phyloP scores from a whole-genome alignment of 495 filamentous ascomycete genomes.

The Xylaria flabelliformis region DNA sequence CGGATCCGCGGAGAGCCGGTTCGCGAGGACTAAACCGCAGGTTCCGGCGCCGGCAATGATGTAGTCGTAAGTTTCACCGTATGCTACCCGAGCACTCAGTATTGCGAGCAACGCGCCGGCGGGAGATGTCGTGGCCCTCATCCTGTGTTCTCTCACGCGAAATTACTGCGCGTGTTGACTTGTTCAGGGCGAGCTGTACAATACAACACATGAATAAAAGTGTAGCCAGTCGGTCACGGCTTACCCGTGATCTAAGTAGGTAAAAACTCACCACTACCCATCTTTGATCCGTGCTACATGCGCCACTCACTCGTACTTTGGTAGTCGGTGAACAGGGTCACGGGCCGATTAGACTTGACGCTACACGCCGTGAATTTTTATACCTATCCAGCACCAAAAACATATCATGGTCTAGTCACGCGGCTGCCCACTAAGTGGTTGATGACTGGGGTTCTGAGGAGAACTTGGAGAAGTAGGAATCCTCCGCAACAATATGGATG shows the following conservation, averaged over 20 bases:
- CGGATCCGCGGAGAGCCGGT: conserved; percentile 57
- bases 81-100: conserved; percentile 19
- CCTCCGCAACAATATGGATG: not conserved
- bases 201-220: not conserved
- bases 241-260: not conserved
- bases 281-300: not conserved
- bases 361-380: not conserved
- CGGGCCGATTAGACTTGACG: conserved; percentile 14
- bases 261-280: not conserved
- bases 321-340: not conserved
- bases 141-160: conserved; percentile 9
- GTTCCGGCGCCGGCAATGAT: conserved; percentile 62
- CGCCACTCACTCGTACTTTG: not conserved
- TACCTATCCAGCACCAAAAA: not conserved
- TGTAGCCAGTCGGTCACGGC: not conserved
- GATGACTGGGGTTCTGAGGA: conserved; percentile 13
- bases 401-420: not conserved
- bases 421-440: not conserved
- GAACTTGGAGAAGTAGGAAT: conserved; percentile 1
- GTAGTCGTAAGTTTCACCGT: conserved; percentile 50
- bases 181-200: not conserved
- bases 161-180: not conserved
- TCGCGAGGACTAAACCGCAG: conserved; percentile 59
- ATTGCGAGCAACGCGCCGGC: not conserved
- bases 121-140: conserved; percentile 1